Evolutionary conservation across 495 filamentous ascomycete species (phyloP).

Genomic region (Niebla homalea): DNA sequence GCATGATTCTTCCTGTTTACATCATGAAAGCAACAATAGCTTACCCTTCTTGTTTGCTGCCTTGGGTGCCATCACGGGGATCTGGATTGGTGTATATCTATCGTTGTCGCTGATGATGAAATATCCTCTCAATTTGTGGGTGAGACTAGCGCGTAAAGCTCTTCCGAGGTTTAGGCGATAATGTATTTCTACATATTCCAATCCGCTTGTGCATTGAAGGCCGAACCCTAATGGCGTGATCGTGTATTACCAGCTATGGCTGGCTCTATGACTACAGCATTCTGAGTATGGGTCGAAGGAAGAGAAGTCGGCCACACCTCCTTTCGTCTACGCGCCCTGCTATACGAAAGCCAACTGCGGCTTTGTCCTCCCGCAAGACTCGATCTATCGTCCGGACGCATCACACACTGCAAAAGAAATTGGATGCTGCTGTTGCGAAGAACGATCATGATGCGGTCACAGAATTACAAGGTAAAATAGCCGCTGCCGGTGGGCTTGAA

Average conservation of each 20-base stretch:
- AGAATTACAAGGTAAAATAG: slow-evolving; percentile 46
- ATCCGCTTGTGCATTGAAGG: slow-evolving; percentile 1
- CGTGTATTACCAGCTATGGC: neutral
- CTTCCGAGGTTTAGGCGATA: neutral
- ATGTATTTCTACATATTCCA: slow-evolving; percentile 13
- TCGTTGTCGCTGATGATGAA: slow-evolving; percentile 26
- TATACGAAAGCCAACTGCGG: slow-evolving; percentile 32
- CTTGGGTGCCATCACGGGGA: slow-evolving; percentile 59
- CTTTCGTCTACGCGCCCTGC: slow-evolving; percentile 63
- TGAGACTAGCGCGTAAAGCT: slow-evolving; percentile 7
- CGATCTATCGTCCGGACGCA: slow-evolving; percentile 71
- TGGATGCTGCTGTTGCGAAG: slow-evolving; percentile 48
- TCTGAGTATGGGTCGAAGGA: slow-evolving; percentile 27
- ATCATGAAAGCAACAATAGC: slow-evolving; percentile 16
- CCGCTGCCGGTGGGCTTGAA: slow-evolving; percentile 60
- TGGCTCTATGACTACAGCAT: neutral
- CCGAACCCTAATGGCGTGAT: too few relatives aligned
- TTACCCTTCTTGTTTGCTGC: slow-evolving; percentile 56
- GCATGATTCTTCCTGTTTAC: slow-evolving; percentile 5
- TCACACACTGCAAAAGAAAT: slow-evolving; percentile 70
- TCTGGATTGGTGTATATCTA: slow-evolving; percentile 26
- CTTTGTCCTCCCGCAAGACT: slow-evolving; percentile 69
- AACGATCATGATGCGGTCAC: slow-evolving; percentile 45
- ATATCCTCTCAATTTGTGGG: slow-evolving; percentile 32
- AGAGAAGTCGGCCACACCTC: slow-evolving; percentile 18